Evolutionary conservation across 148 eudicot genomes (phyloP), one percentile per base, ranked within the genome.

Genomic region (Spergularia marina): DNA sequence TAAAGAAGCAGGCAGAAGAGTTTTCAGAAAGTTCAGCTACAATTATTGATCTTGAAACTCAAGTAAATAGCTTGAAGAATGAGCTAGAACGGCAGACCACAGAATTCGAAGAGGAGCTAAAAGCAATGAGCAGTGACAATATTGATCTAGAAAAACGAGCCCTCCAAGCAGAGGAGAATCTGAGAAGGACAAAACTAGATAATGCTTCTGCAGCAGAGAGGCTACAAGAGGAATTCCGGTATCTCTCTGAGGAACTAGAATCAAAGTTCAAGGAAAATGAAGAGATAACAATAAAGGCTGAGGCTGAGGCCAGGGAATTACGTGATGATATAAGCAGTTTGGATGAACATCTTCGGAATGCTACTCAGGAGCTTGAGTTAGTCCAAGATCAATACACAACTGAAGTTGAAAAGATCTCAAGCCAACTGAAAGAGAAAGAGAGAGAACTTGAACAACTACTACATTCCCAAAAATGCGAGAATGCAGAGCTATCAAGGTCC

Each of bases 241-340:
- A 79, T 82, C 82, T 89, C 23, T 87, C 90, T 55, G 82, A 65
- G 34, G 93, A 91, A 65, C 82, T 94, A 82, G 78, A 86, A 36
- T 68, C 79, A 18, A 89, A 88, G 84, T 84, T 91, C 53, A 86
- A 84, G 17, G 96, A 90, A 81, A 89, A 84, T 74, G 96, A 91
- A 83, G 85, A 86, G 76, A 16, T 79, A 77, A 80, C 90, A 2
- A 64, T 34, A 25, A 77, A 80, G 58, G 85, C 91, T 23, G 84
- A 84, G 47, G 65, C 86, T 44, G 94, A 91, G 81, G 89, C 89
- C 25, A 70, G 78, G 71, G 91, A 89, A 72, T 80, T 87, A 69
- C 85, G 75, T 23, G 65, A 68, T 74, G 86, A 88, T 62, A 85
- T 83, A 39, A 75, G 53, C 59, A 73, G 55, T 74, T 79, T 91